phyloP scores from a whole-genome alignment of 345 rosid genomes.

The Fremontodendron californicum region DNA sequence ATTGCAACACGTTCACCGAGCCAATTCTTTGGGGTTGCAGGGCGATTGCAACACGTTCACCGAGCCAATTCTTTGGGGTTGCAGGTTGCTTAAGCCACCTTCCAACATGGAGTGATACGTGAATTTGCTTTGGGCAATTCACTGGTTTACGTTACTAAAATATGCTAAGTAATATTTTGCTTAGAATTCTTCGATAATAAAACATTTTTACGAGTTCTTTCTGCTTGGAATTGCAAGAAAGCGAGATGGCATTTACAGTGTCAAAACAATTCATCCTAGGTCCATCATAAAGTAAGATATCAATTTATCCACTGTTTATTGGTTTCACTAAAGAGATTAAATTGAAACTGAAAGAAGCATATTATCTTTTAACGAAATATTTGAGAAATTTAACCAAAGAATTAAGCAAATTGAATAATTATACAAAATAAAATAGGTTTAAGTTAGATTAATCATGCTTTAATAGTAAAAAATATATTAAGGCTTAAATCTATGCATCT shows the following conservation, averaged over 20 bases:
- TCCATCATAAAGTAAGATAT: not conserved
- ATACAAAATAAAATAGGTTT: not conserved
- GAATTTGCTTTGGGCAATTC: not conserved
- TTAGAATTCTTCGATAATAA: too few relatives aligned
- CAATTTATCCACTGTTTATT: not conserved
- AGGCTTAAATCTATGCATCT: too few relatives aligned
- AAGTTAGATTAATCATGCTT: not conserved
- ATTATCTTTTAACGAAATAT: not conserved
- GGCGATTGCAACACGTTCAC: too few relatives aligned
- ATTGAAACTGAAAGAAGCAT: not conserved
- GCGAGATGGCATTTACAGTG: not conserved
- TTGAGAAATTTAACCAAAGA: not conserved
- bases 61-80: not conserved
- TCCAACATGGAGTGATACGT: not conserved
- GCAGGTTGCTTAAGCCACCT: not conserved
- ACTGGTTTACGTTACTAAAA: not conserved
- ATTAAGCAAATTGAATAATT: not conserved
- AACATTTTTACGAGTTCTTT: not conserved
- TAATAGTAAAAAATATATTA: not conserved
- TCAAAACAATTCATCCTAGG: not conserved
- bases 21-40: not conserved
- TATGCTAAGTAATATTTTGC: not conserved
- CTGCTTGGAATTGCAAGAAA: too few relatives aligned
- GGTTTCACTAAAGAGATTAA: too few relatives aligned
- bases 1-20: not conserved